phyloP scores from a whole-genome alignment of 257 asterid genomes.

The Echites panduratus region DNA sequence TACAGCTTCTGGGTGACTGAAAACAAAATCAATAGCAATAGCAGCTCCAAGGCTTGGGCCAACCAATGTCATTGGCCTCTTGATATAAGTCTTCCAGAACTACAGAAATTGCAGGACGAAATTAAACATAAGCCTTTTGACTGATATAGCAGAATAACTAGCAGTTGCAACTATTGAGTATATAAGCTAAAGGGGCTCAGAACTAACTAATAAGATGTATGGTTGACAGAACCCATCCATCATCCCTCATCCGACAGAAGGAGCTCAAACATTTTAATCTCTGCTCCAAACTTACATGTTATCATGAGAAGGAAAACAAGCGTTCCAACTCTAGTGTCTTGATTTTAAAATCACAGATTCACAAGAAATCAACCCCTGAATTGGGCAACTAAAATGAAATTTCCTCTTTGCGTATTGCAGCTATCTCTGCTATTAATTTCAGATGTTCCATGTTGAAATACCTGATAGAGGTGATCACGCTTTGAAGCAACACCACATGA shows the following conservation, averaged over 20 bases:
- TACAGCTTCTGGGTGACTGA: constrained; percentile 79
- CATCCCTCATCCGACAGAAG: neutral
- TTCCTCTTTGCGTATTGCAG: neutral
- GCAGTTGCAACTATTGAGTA: neutral
- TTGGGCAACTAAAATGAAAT: neutral
- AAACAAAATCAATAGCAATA: constrained; percentile 68
- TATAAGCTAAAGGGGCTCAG: neutral
- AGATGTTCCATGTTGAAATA: constrained; percentile 11
- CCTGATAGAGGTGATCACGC: constrained; percentile 91
- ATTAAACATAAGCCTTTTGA: constrained; percentile 10
- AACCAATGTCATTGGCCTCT: constrained; percentile 76
- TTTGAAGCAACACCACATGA: constrained; percentile 74
- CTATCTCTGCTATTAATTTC: neutral
- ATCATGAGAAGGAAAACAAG: neutral
- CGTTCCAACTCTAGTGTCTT: neutral
- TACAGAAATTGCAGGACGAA: constrained; percentile 20
- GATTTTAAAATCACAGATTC: neutral
- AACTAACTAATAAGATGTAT: neutral
- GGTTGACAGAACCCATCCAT: neutral
- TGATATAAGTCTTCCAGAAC: constrained; percentile 75
- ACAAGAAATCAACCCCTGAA: neutral
- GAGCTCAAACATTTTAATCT: neutral
- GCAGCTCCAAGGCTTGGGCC: constrained; percentile 99
- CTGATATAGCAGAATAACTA: neutral
- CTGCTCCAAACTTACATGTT: neutral